These are phyloP conservation scores for Metschnikowia rubicola DNA, from an alignment of 805 yeast genomes.

Conservation along the genomic window DNA sequence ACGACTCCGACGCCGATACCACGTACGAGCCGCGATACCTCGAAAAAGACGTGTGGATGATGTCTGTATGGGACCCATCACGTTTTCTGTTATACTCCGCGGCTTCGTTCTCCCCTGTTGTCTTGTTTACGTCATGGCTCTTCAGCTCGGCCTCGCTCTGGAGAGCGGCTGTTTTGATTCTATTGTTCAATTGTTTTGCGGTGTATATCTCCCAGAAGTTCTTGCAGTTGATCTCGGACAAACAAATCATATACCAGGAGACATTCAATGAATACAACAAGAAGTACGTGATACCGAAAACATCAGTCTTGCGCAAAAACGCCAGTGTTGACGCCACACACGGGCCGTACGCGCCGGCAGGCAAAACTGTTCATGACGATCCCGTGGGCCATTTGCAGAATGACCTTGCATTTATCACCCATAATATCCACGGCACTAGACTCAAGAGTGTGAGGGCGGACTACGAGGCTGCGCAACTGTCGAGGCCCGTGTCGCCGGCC, in stretches of 20 bases:
- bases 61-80: slow-evolving; percentile 67
- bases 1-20: slow-evolving; percentile 22
- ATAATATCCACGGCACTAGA: slow-evolving; percentile 41
- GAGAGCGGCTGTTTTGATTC: slow-evolving; percentile 32
- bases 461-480: slow-evolving; percentile 2
- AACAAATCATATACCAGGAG: slow-evolving; percentile 56
- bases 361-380: slow-evolving; percentile 22
- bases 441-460: slow-evolving; percentile 18
- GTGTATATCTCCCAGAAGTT: slow-evolving; percentile 43
- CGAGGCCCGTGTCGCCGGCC: slow-evolving; percentile 14
- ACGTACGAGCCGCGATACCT: slow-evolving; percentile 18
- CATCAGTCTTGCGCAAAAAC: slow-evolving; percentile 51
- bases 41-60: slow-evolving; percentile 47
- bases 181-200: slow-evolving; percentile 30
- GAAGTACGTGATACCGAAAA: slow-evolving; percentile 59
- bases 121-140: slow-evolving; percentile 38
- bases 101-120: slow-evolving; percentile 58
- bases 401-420: slow-evolving; percentile 47
- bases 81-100: slow-evolving; percentile 50
- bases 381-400: slow-evolving; percentile 19
- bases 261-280: slow-evolving; percentile 59
- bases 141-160: slow-evolving; percentile 22
- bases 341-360: slow-evolving; percentile 31
- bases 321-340: slow-evolving; percentile 57
- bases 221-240: slow-evolving; percentile 50